Conservation (phyloP, 441 rosid genomes). For the Geranium incanum region DNA sequence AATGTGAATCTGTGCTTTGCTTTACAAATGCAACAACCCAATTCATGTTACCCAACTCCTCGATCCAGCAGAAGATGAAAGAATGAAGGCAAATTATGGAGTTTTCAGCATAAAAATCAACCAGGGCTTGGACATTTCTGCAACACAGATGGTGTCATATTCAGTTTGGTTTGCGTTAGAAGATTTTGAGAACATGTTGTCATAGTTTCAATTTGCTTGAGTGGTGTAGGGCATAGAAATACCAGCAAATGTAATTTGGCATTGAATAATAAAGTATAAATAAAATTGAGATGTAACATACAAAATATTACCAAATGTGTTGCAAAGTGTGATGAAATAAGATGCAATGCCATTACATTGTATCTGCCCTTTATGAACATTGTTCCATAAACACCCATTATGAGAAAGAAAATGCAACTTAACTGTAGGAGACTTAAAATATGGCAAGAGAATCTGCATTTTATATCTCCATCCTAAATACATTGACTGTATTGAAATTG, state of each 20-base stretch:
- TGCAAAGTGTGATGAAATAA: not conserved
- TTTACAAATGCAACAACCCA: not conserved
- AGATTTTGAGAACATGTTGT: not conserved
- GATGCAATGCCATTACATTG: not conserved
- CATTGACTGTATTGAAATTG: too few species aligned
- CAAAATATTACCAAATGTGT: too few species aligned
- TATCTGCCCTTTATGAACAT: not conserved
- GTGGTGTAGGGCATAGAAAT: too few species aligned
- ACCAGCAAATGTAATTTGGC: too few species aligned
- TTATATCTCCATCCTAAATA: not conserved
- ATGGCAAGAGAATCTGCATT: not conserved
- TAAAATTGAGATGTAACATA: too few species aligned
- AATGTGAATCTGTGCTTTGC: not conserved
- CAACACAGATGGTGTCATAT: not conserved
- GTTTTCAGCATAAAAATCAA: not conserved
- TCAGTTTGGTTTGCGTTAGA: not conserved
- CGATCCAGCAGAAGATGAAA: not conserved
- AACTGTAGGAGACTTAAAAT: too few species aligned
- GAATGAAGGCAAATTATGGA: not conserved
- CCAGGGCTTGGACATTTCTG: not conserved
- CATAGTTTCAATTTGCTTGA: not conserved
- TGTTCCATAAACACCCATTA: too few species aligned
- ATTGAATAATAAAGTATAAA: too few species aligned
- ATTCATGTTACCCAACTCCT: not conserved
- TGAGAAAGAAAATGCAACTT: too few species aligned